phyloP scores from a whole-genome alignment of 1,284 basidiomycete genomes.

The Erythrobasidium hasegawianum region DNA sequence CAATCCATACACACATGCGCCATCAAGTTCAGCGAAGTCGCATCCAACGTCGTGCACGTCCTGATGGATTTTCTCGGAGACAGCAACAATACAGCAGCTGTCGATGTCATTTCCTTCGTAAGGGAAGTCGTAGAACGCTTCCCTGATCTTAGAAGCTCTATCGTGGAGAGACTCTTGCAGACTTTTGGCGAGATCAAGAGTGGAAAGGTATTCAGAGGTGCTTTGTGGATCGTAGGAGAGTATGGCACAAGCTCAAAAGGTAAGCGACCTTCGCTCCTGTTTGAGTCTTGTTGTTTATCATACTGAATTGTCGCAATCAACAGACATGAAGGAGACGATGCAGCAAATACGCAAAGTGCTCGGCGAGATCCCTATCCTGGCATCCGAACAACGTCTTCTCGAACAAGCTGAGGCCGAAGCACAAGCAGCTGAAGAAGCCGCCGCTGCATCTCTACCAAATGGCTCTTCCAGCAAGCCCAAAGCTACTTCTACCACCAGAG shows the following conservation, averaged over 20 bases:
- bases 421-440: slow-evolving; percentile 52
- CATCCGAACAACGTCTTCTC: slow-evolving; percentile 70
- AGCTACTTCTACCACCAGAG: slow-evolving; percentile 56
- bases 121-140: slow-evolving; percentile 98
- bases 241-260: slow-evolving; percentile 64
- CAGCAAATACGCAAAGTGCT: slow-evolving; percentile 79
- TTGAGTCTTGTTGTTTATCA: slow-evolving; percentile 2
- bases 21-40: slow-evolving; percentile 97
- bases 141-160: slow-evolving; percentile 76
- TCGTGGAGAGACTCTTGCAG: slow-evolving; percentile 79
- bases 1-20: slow-evolving; percentile 97
- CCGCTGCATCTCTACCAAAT: slow-evolving; percentile 44
- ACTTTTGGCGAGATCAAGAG: slow-evolving; percentile 89
- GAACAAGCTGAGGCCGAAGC: slow-evolving; percentile 67
- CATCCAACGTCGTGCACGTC: slow-evolving; percentile 93
- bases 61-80: slow-evolving; percentile 99
- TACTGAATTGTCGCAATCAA: background rate
- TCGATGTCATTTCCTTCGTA: slow-evolving; percentile 94
- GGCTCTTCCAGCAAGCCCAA: slow-evolving; percentile 45
- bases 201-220: slow-evolving; percentile 94
- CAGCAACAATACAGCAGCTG: slow-evolving; percentile 87
- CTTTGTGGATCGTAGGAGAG: slow-evolving; percentile 97
- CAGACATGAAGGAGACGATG: slow-evolving; percentile 70
- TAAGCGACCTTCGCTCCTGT: slow-evolving; percentile 39
- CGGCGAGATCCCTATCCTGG: slow-evolving; percentile 93